These are phyloP conservation scores for Metarhizium humberi DNA, from an alignment of 2,329 filamentous ascomycete genomes.

Conservation along the genomic window DNA sequence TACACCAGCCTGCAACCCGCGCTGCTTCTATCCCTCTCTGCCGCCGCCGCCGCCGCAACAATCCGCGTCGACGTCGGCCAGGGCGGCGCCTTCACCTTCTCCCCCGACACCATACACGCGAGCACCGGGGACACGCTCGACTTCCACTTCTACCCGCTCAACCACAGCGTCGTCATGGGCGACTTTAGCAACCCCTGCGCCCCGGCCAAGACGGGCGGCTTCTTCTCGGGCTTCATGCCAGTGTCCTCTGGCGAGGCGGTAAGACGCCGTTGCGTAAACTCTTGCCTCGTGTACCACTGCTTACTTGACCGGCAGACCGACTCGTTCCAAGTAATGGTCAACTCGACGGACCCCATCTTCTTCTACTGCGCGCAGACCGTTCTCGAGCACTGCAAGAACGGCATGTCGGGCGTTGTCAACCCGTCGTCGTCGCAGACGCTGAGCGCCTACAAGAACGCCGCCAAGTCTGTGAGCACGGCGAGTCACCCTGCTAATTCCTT, in stretches of 20 bases:
- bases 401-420: slow-evolving; percentile 16
- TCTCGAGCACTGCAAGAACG: slow-evolving; percentile 12
- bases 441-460: slow-evolving; percentile 4
- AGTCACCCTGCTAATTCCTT: not conserved
- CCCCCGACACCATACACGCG: slow-evolving; percentile 33
- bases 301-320: too few species aligned
- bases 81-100: slow-evolving; percentile 29
- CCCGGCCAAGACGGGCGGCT: slow-evolving; percentile 16
- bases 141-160: slow-evolving; percentile 40
- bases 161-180: slow-evolving; percentile 40
- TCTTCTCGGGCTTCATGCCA: slow-evolving; percentile 9
- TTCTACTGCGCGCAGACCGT: slow-evolving; percentile 13
- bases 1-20: too few species aligned
- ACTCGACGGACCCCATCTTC: slow-evolving; percentile 14
- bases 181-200: slow-evolving; percentile 38
- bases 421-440: slow-evolving; percentile 8
- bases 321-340: slow-evolving; percentile 14
- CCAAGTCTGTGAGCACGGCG: slow-evolving; percentile 1
- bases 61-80: slow-evolving; percentile 32
- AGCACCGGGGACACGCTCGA: slow-evolving; percentile 38
- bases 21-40: not conserved
- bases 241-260: not conserved
- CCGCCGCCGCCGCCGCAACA: slow-evolving; percentile 10
- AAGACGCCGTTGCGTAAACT: too few species aligned
- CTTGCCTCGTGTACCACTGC: too few species aligned